Percentiles rank a stretch among this genome's conserved stretches.
These are phyloP conservation scores for Citrus glauca DNA, from an alignment of 345 rosid species.

Conservation along the genomic window DNA sequence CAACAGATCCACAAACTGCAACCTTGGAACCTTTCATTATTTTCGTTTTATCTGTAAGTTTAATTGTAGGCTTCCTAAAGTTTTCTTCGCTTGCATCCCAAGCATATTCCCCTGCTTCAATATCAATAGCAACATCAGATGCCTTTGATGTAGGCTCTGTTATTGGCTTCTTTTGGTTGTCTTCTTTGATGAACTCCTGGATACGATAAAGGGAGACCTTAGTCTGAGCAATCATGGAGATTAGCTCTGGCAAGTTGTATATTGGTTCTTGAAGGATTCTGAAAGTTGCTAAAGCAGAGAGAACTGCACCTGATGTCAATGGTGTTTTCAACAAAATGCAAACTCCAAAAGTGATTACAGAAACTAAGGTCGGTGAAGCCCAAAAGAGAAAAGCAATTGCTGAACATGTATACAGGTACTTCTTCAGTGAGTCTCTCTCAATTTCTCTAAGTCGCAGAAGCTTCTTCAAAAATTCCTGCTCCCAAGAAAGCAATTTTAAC, in stretches of 20 bases:
- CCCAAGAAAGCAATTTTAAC: slow-evolving; percentile 53
- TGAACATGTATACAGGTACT: slow-evolving; percentile 50
- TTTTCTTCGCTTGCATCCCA: slow-evolving; percentile 34
- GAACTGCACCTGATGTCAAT: slow-evolving; percentile 47
- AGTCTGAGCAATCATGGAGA: slow-evolving; percentile 53
- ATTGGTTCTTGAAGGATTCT: slow-evolving; percentile 65
- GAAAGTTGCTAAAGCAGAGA: slow-evolving; percentile 61
- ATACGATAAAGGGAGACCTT: slow-evolving; percentile 52
- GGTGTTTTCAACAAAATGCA: slow-evolving; percentile 38
- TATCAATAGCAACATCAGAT: slow-evolving; percentile 28
- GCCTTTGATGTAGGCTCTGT: slow-evolving; percentile 9
- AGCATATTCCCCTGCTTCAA: slow-evolving; percentile 43
- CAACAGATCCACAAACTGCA: slow-evolving; percentile 76
- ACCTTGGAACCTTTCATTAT: slow-evolving; percentile 47
- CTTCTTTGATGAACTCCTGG: slow-evolving; percentile 40
- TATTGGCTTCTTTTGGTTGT: slow-evolving; percentile 33
- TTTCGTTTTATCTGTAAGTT: slow-evolving; percentile 30
- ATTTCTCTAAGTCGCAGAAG: slow-evolving; percentile 49
- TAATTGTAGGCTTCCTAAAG: slow-evolving; percentile 26
- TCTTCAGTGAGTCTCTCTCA: slow-evolving; percentile 43
- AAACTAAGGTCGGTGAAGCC: slow-evolving; percentile 61
- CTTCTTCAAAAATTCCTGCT: slow-evolving; percentile 37
- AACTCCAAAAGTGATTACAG: slow-evolving; percentile 51
- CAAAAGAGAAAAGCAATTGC: slow-evolving; percentile 57
- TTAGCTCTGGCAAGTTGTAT: slow-evolving; percentile 54